These are phyloP conservation scores for Tanacetum coccineum DNA, from an alignment of 129 eudicot genomes.

Conservation along the genomic window DNA sequence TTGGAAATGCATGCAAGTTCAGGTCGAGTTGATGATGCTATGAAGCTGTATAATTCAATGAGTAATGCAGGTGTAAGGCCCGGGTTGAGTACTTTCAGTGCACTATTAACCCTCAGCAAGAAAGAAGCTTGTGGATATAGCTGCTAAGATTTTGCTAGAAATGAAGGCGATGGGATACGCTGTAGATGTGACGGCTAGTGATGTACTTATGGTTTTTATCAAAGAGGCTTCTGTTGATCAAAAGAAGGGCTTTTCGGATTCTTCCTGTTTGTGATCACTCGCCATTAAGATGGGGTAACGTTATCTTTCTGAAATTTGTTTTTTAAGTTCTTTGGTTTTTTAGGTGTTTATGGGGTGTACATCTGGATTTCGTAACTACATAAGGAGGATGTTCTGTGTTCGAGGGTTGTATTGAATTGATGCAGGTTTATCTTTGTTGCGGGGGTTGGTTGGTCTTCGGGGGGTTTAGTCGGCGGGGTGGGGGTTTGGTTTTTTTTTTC, in stretches of 20 bases:
- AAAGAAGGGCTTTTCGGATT: no score
- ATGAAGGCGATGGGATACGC: slow-evolving; percentile 96
- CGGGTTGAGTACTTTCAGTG: slow-evolving; percentile 61
- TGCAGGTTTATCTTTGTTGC: no score
- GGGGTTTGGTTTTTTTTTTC: no score
- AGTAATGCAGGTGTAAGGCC: slow-evolving; percentile 81
- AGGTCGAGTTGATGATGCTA: slow-evolving; percentile 86
- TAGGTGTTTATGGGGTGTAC: no score
- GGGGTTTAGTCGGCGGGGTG: no score
- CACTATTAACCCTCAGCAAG: slow-evolving; percentile 78
- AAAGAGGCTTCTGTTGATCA: slow-evolving; percentile 90
- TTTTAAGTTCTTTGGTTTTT: no score
- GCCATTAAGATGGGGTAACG: slow-evolving; percentile 91
- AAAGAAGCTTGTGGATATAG: slow-evolving; percentile 87
- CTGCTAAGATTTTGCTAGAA: slow-evolving; percentile 87
- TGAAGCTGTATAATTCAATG: slow-evolving; percentile 96
- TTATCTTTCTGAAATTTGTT: no score
- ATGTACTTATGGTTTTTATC: slow-evolving; percentile 86
- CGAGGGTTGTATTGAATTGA: no score
- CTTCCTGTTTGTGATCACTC: no score
- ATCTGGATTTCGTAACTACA: no score
- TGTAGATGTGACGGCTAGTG: slow-evolving; percentile 89
- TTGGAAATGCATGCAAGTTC: slow-evolving; percentile 93
- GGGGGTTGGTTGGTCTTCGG: no score
- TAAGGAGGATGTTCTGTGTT: no score